phyloP scores from a whole-genome alignment of 2,329 filamentous ascomycete species.

The Cadophora sp. region DNA sequence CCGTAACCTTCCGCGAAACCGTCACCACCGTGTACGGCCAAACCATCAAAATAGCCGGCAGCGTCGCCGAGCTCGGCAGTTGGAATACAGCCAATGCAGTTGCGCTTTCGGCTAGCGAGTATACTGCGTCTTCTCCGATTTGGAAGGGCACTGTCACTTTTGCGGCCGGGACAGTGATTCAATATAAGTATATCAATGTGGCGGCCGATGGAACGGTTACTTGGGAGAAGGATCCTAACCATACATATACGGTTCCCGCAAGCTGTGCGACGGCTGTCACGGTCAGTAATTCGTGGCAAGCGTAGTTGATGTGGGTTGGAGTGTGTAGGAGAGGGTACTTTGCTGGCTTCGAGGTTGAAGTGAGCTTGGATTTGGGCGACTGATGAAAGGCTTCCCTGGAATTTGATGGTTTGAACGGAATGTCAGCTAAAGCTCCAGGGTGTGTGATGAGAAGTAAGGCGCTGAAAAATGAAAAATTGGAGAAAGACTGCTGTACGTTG shows the following conservation, averaged over 20 bases:
- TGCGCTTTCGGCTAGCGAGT: slow-evolving; percentile 62
- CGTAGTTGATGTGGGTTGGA: background rate
- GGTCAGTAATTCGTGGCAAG: slow-evolving; percentile 38
- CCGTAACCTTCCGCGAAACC: slow-evolving; percentile 67
- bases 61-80: slow-evolving; percentile 61
- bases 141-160: slow-evolving; percentile 66
- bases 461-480: background rate
- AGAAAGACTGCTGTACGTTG: background rate
- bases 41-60: slow-evolving; percentile 70
- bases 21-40: slow-evolving; percentile 66
- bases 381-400: too few relatives aligned
- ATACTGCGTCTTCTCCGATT: slow-evolving; percentile 63
- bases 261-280: slow-evolving; percentile 36
- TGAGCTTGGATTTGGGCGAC: too few relatives aligned
- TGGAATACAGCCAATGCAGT: slow-evolving; percentile 65
- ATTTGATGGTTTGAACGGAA: too few relatives aligned
- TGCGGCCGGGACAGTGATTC: slow-evolving; percentile 58
- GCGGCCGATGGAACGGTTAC: slow-evolving; percentile 58
- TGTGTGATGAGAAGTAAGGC: too few relatives aligned
- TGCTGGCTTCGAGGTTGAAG: too few relatives aligned
- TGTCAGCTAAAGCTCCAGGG: too few relatives aligned
- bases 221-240: slow-evolving; percentile 66
- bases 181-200: slow-evolving; percentile 75
- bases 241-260: slow-evolving; percentile 38
- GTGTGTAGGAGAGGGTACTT: too few relatives aligned